Evolutionary conservation across 2,329 filamentous ascomycete species (phyloP), one percentile per base, ranked within the genome.

Genomic region (Diaporthe helianthi): DNA sequence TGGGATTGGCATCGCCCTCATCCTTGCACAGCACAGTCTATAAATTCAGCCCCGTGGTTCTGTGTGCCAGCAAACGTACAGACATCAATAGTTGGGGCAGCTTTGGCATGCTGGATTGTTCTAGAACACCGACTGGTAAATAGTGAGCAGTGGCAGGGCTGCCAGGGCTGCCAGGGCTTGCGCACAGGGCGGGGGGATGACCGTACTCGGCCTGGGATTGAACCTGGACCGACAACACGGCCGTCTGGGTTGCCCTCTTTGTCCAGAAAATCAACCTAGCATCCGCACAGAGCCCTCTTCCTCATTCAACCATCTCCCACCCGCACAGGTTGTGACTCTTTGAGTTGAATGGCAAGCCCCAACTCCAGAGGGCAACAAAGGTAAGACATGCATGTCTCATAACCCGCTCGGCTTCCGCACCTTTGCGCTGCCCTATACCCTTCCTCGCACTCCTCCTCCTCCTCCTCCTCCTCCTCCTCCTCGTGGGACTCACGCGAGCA

Each of bases 61-160:
- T 38, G 15, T 29, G 19, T 31, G 55, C 13, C 26, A 36, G 29
- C 61, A 66, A 47, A 68, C 58, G 68, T 70, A 33, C 65, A n/a
- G 24, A 58, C 29, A 36, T 68, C 69, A 70, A 64, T 60, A 68
- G 38, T 19, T 33, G 7, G n/a, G 33, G 52, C 15, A 47, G 24
- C 60, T 49, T 49, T 44, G 52, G 64, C 13, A 41, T 33, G 44
- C 47, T 17, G 44, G 33, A 69, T 61, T 71, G 67, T 71, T n/a
- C 53, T 38, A 22, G 38, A 38, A 17, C 47, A 10, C 29, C 54
- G 24, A 24, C 33, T 24, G 22, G 13, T 15, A 31, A 15, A 64
- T 33, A 61, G 29, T 33, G n/a, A 55, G 33, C 29, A 33, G n/a
- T 55, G 33, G 10, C 13, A 38, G 33, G 15, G n/a, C 26, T 29